A percentile compares a stretch with the other conserved stretches of the same genome.
Conservation (phyloP, 495 filamentous ascomycete genomes). For the Ramalina peruviana region DNA sequence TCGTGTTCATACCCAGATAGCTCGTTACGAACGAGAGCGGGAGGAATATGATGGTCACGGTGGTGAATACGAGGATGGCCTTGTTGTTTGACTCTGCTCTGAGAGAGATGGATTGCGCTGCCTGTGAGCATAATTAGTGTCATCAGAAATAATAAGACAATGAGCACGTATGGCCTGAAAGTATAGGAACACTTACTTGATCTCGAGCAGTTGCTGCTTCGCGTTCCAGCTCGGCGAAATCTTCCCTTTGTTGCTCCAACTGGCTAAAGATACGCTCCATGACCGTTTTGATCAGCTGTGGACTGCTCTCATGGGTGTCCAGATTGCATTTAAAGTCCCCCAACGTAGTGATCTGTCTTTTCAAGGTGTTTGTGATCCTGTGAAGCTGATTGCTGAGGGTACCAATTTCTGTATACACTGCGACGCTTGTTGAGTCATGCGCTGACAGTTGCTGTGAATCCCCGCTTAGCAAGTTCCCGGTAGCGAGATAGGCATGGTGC, state of each 20-base stretch:
- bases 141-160: too few species aligned
- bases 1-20: slow-evolving; percentile 34
- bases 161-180: too few species aligned
- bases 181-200: background rate
- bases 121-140: background rate
- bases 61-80: slow-evolving; percentile 26
- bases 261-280: slow-evolving; percentile 7
- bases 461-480: too few species aligned
- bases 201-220: slow-evolving; percentile 6
- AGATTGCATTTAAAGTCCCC: slow-evolving; percentile 7
- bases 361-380: slow-evolving; percentile 18
- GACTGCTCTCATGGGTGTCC: slow-evolving; percentile 5
- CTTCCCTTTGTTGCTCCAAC: background rate
- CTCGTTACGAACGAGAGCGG: slow-evolving; percentile 26
- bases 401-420: slow-evolving; percentile 23
- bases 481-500: too few species aligned
- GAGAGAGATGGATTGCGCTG: slow-evolving; percentile 8
- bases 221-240: slow-evolving; percentile 14
- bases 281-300: slow-evolving; percentile 1
- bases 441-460: background rate
- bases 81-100: slow-evolving; percentile 9
- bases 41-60: slow-evolving; percentile 34
- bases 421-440: slow-evolving; percentile 11
- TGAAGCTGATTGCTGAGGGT: slow-evolving; percentile 26
- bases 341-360: slow-evolving; percentile 1